Conservation (phyloP, 2,329 filamentous ascomycete species). For the Paracoccidioides lutzii region DNA sequence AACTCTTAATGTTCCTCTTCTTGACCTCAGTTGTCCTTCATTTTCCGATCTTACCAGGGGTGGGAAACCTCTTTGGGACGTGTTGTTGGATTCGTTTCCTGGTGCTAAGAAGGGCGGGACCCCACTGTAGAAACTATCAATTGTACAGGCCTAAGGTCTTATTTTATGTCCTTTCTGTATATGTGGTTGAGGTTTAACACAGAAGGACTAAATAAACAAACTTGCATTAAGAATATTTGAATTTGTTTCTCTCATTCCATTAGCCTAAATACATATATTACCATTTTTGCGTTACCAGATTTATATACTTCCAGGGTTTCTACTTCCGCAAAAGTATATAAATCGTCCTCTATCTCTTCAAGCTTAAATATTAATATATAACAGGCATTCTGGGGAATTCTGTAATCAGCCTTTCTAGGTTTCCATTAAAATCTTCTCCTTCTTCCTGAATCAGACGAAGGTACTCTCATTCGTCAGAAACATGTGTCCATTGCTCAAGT, state of each 20-base stretch:
- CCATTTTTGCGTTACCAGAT: too few species aligned
- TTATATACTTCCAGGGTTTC: too few species aligned
- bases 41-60: slow-evolving; percentile 21
- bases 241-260: too few species aligned
- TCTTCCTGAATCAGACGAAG: too few species aligned
- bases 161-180: not conserved
- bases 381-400: not conserved
- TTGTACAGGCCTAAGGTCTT: not conserved
- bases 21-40: slow-evolving; percentile 21
- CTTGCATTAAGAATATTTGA: too few species aligned
- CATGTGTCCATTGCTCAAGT: too few species aligned
- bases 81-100: slow-evolving; percentile 18
- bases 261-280: too few species aligned
- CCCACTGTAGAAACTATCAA: not conserved
- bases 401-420: not conserved
- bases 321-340: too few species aligned
- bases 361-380: not conserved
- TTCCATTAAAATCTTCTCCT: not conserved
- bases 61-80: slow-evolving; percentile 21
- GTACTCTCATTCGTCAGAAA: too few species aligned
- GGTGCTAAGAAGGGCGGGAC: slow-evolving; percentile 15
- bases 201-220: too few species aligned
- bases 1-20: slow-evolving; percentile 17
- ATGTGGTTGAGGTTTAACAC: not conserved
- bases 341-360: not conserved